These are phyloP conservation scores for Suillus sp. DNA, from an alignment of 768 basidiomycete species.

Conservation along the genomic window DNA sequence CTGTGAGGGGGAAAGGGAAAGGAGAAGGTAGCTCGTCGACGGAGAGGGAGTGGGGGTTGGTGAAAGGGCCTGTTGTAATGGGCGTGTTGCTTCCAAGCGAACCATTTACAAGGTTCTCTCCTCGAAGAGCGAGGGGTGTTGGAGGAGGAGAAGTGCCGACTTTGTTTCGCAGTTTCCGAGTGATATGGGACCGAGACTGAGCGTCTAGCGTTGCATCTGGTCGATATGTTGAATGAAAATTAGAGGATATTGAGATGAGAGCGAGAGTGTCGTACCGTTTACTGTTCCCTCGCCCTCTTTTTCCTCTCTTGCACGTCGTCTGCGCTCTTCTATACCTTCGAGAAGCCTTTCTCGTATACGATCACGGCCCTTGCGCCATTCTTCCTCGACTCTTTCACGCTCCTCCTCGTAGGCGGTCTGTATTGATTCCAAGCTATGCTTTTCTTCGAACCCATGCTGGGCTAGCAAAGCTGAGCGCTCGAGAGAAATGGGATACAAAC, in stretches of 20 bases:
- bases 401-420: constrained; percentile 79
- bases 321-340: constrained; percentile 83
- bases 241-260: constrained; percentile 11
- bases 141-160: constrained; percentile 77
- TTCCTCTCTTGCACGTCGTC: constrained; percentile 79
- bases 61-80: constrained; percentile 67
- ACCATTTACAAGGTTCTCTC: constrained; percentile 41
- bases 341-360: constrained; percentile 74
- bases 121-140: constrained; percentile 55
- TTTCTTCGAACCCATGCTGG: constrained; percentile 67
- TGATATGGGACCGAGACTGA: constrained; percentile 77
- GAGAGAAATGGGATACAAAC: constrained; percentile 70
- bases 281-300: constrained; percentile 86
- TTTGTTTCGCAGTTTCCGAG: constrained; percentile 83
- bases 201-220: constrained; percentile 76
- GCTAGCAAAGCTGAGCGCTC: constrained; percentile 77
- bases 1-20: constrained; percentile 74
- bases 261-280: constrained; percentile 48
- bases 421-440: constrained; percentile 64
- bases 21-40: constrained; percentile 88
- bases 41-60: constrained; percentile 82
- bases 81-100: constrained; percentile 45
- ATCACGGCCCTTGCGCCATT: constrained; percentile 76
- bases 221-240: constrained; percentile 9
- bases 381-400: constrained; percentile 76